Conservation (phyloP, 768 basidiomycete genomes). For the Dacryopinax spathularia region DNA sequence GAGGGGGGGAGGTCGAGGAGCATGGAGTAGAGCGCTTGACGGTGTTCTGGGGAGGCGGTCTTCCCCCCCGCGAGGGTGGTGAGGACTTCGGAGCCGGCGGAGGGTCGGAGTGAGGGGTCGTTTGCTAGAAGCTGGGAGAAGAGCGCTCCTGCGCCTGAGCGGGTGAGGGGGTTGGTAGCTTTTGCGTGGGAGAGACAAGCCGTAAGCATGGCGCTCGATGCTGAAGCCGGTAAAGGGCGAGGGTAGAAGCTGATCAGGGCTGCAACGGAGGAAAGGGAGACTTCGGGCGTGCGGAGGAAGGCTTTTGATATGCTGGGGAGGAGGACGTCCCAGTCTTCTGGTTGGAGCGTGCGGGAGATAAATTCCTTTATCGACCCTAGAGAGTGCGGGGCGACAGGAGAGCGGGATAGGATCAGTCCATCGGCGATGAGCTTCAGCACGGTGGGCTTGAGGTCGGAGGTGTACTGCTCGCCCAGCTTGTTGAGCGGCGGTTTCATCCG, state of each 20-base stretch:
- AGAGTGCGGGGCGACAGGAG: neutral
- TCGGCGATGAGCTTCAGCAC: neutral
- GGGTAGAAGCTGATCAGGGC: constrained; percentile 45
- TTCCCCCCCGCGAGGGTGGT: constrained; percentile 70
- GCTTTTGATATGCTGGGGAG: constrained; percentile 69
- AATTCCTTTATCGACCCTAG: constrained; percentile 37
- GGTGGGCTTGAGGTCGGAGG: neutral
- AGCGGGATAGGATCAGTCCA: constrained; percentile 9
- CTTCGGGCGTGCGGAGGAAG: constrained; percentile 67
- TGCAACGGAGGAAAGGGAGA: constrained; percentile 46
- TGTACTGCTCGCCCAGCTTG: neutral
- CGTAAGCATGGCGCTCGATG: constrained; percentile 41
- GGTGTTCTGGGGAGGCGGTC: constrained; percentile 76
- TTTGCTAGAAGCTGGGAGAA: constrained; percentile 34
- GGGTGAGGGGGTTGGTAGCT: constrained; percentile 51
- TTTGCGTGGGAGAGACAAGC: constrained; percentile 55
- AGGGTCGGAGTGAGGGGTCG: constrained; percentile 17
- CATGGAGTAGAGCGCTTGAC: constrained; percentile 68
- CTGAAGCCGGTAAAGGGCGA: constrained; percentile 33
- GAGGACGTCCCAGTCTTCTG: constrained; percentile 40
- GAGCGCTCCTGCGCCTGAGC: constrained; percentile 41
- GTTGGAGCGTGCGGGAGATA: constrained; percentile 36
- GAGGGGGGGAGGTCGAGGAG: constrained; percentile 41
- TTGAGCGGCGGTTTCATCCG: constrained; percentile 34
- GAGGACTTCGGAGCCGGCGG: constrained; percentile 49